Evolutionary conservation across 2,329 filamentous ascomycete species (phyloP), one percentile per base, ranked within the genome.

Genomic region (Aspergillus amoenus): DNA sequence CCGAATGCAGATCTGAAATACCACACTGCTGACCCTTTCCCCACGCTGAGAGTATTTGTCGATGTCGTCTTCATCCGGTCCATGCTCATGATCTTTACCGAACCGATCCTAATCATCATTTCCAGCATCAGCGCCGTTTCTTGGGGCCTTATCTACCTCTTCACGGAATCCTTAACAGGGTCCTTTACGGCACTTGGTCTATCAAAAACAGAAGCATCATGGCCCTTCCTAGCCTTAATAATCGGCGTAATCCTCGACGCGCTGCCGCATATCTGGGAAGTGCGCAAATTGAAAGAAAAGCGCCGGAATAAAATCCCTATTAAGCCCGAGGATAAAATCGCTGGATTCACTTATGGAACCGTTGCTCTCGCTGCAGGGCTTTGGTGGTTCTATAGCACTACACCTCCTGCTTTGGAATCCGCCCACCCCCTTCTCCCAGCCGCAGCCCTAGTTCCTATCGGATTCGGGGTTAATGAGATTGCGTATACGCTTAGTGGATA

Each of bases 171-270:
- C 2, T 39, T 64, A 1, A 66, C 69, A 2, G 58, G 68, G 0
- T 70, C 79, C 3, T 81, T 77, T 63, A 46, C 63, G 18, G 64
- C 66, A 4, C 60, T 74, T 45, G 67, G 68, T 3, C 69, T 78
- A 60, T 59, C 63, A 9, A 42, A 51, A 3, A 61, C 66, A 4
- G 60, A 71, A 13, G 62, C 75, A 6, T 74, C 72, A 0, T 65
- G 77, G 2, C 66, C 72, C 0, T 78, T 78, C 55, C 52, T 53
- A 21, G 51, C 51, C 8, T n/a, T 53, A 1, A 40, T 53, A 18
- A 9, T 46, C 32, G 51, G 51, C 32, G 42, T 53, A 21, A 12
- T 40, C 18, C 51, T 53, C 9, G 42, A 40, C 42, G 41, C 32
- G 7, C 1, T 53, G 2, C 41, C 42, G 2, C 51, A 46, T 13